These are phyloP conservation scores for Corylus heterophylla DNA, from an alignment of 306 rosid genomes.

Conservation along the genomic window DNA sequence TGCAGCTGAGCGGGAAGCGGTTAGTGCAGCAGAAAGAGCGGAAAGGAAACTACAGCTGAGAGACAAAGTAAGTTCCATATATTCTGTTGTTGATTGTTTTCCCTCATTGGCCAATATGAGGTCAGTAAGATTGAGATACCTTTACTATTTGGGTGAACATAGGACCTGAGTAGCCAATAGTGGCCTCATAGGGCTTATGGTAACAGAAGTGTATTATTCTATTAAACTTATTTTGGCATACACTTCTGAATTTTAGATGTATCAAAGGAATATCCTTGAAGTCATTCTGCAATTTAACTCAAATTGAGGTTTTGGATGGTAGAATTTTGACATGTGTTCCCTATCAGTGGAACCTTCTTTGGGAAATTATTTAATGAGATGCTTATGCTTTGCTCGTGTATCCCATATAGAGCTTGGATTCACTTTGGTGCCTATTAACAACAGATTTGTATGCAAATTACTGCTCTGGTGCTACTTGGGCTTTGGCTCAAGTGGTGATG, in stretches of 20 bases:
- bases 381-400: not conserved
- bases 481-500: not conserved
- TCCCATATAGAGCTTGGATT: not conserved
- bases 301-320: not conserved
- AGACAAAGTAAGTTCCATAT: slow-evolving; percentile 62
- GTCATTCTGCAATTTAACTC: not conserved
- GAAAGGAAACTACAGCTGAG: slow-evolving; percentile 82
- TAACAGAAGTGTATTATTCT: not conserved
- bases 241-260: not conserved
- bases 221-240: not conserved
- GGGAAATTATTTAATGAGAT: not conserved
- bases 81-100: not conserved
- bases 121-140: not conserved
- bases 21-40: slow-evolving; percentile 90
- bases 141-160: not conserved
- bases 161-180: not conserved
- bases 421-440: not conserved
- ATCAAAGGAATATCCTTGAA: not conserved
- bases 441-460: not conserved
- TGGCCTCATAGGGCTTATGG: not conserved
- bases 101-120: not conserved
- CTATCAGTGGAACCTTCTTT: not conserved
- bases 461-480: not conserved
- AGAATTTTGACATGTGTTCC: not conserved
- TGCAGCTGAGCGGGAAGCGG: slow-evolving; percentile 93